phyloP scores from a whole-genome alignment of 495 filamentous ascomycete species.

The Penicillium tannophilum region DNA sequence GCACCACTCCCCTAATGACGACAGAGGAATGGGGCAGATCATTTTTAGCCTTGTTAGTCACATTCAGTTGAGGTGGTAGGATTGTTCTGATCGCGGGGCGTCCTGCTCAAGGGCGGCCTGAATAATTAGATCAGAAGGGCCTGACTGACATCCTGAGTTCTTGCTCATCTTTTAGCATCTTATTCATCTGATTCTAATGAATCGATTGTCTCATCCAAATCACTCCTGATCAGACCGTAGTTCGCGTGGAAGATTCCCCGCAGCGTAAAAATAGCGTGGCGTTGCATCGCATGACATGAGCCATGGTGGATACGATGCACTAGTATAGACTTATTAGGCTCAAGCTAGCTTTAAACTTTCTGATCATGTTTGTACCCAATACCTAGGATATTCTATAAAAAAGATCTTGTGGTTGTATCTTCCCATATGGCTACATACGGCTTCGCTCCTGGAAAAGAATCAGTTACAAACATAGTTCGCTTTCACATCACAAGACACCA shows the following conservation, averaged over 20 bases:
- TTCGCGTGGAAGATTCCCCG: neutral
- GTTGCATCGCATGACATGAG: neutral
- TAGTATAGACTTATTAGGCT: neutral
- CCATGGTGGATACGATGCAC: neutral
- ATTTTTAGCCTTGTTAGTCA: neutral
- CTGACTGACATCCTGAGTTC: no score
- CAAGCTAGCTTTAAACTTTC: neutral
- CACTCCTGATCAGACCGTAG: neutral
- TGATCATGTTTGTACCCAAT: neutral
- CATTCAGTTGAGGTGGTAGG: neutral
- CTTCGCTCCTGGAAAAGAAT: no score
- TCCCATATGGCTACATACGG: no score
- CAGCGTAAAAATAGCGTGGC: slow-evolving; percentile 16
- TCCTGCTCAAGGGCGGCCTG: no score
- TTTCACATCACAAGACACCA: neutral
- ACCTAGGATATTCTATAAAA: neutral
- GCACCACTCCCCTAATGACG: neutral
- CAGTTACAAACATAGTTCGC: no score
- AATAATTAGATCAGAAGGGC: no score
- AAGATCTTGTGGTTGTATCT: no score
- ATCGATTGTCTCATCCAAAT: neutral
- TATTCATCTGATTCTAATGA: neutral
- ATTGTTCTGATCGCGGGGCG: no score
- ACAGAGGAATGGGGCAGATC: neutral
- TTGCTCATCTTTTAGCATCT: no score